Percentiles rank a stretch among this genome's conserved stretches.
phyloP scores from a whole-genome alignment of 208 protist genomes.

The Vickermania spadyakhi region DNA sequence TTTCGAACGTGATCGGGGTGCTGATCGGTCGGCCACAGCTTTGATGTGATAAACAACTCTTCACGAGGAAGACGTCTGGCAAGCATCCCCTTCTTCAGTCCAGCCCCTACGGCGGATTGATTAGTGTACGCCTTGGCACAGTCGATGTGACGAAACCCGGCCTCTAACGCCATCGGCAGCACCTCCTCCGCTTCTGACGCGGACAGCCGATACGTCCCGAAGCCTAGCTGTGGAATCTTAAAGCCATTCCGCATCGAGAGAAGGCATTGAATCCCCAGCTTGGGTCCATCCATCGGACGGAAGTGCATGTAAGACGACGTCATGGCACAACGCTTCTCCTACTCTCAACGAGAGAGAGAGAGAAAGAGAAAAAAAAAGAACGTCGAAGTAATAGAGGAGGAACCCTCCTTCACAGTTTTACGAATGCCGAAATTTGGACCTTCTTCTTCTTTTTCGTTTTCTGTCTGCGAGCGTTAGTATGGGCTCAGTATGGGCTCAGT shows the following conservation, averaged over 20 bases:
- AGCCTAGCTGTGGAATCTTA: slow-evolving; percentile 75
- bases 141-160: slow-evolving; percentile 86
- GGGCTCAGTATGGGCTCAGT: too few species aligned
- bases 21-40: slow-evolving; percentile 94
- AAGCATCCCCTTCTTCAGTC: slow-evolving; percentile 35
- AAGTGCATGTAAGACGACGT: slow-evolving; percentile 9
- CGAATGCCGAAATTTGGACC: too few species aligned
- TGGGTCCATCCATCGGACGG: slow-evolving; percentile 27
- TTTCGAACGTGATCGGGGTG: slow-evolving; percentile 75
- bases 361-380: slow-evolving; percentile 10
- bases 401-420: not conserved
- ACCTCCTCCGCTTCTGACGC: slow-evolving; percentile 26
- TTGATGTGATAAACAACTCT: slow-evolving; percentile 91
- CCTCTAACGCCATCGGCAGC: slow-evolving; percentile 58
- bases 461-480: too few species aligned
- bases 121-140: slow-evolving; percentile 89
- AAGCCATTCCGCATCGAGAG: slow-evolving; percentile 37
- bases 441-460: too few species aligned
- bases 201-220: slow-evolving; percentile 81
- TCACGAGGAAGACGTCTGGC: slow-evolving; percentile 55
- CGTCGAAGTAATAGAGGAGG: slow-evolving; percentile 1
- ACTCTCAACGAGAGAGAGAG: not conserved
- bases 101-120: slow-evolving; percentile 83
- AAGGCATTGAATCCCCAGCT: slow-evolving; percentile 11
- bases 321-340: too few species aligned